These are phyloP conservation scores for Lenwebbia sp. DNA, from an alignment of 345 rosid species.

Conservation along the genomic window DNA sequence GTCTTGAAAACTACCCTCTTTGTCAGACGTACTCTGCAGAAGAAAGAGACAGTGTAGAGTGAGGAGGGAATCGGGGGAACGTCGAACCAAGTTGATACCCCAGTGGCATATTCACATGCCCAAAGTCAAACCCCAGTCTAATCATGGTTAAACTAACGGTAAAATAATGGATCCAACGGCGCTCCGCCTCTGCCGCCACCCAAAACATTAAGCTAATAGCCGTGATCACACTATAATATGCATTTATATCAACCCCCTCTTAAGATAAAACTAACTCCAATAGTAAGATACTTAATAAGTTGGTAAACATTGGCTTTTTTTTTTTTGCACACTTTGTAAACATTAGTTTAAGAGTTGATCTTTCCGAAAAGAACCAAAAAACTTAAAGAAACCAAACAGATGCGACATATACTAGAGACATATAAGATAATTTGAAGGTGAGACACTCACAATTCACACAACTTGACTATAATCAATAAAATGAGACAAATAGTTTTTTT, in stretches of 20 bases:
- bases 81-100: not conserved
- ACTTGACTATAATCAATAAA: too few species aligned
- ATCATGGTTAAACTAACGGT: not conserved
- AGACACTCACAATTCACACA: too few species aligned
- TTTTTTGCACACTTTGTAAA: too few species aligned
- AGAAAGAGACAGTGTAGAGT: not conserved
- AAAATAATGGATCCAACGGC: not conserved
- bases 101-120: not conserved
- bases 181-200: too few species aligned
- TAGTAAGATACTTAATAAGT: not conserved
- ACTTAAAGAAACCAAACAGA: not conserved
- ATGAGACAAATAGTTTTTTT: too few species aligned
- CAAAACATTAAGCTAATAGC: too few species aligned
- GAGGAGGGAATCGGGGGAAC: not conserved
- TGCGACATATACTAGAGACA: not conserved
- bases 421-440: too few species aligned
- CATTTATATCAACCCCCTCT: not conserved
- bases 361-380: not conserved
- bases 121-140: not conserved
- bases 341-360: not conserved
- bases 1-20: too few species aligned
- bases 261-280: not conserved
- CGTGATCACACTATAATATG: too few species aligned
- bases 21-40: not conserved
- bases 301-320: not conserved